A percentile compares a stretch with the other conserved stretches of the same genome.
These are phyloP conservation scores for Pontederia crassipes DNA, from an alignment of 176 grass and related monocot genomes.

Conservation along the genomic window DNA sequence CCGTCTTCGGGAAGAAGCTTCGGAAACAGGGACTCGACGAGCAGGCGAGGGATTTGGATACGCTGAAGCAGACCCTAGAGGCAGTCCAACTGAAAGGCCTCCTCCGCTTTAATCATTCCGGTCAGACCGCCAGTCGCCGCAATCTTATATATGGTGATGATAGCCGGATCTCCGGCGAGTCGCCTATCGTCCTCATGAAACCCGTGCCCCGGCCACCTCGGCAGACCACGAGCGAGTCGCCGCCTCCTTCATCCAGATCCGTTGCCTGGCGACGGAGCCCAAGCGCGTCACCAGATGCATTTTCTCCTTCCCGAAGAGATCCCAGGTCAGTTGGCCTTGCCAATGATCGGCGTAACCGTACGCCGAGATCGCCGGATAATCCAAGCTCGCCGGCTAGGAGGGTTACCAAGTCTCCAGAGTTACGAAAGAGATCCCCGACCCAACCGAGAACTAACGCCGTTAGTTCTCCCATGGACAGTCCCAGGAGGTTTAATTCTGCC, in stretches of 20 bases:
- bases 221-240: not conserved
- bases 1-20: slow-evolving; percentile 22
- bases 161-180: not conserved
- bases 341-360: slow-evolving; percentile 7
- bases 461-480: slow-evolving; percentile 20
- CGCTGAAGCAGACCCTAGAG: slow-evolving; percentile 82
- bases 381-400: slow-evolving; percentile 1
- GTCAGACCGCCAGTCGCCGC: slow-evolving; percentile 5
- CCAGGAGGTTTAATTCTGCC: not conserved
- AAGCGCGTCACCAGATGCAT: not conserved
- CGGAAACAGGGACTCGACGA: slow-evolving; percentile 27
- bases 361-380: not conserved
- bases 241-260: not conserved
- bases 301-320: not conserved
- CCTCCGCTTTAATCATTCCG: slow-evolving; percentile 24
- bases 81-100: slow-evolving; percentile 88
- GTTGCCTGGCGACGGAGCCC: not conserved
- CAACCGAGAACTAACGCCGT: slow-evolving; percentile 4
- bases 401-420: not conserved
- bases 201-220: not conserved
- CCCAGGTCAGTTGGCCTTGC: not conserved
- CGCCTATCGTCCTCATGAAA: slow-evolving; percentile 30
- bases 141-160: slow-evolving; percentile 12
- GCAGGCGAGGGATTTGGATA: slow-evolving; percentile 58
- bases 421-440: not conserved